Percentiles rank a stretch among this genome's conserved stretches.
These are phyloP conservation scores for Perilla frutescens DNA, from an alignment of 257 asterid species.

Conservation along the genomic window DNA sequence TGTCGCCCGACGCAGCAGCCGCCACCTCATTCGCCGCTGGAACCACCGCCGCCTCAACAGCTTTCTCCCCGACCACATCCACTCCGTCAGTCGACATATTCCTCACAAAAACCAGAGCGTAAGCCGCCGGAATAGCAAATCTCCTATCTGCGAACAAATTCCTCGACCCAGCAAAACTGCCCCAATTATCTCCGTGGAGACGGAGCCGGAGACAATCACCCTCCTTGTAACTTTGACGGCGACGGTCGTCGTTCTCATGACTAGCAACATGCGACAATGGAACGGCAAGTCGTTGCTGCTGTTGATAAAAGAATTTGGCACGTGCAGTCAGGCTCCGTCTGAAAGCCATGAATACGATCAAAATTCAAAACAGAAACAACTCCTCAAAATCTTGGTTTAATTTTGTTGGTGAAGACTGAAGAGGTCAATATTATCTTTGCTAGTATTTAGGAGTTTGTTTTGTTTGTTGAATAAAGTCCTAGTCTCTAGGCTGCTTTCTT, in stretches of 20 bases:
- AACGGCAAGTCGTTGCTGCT: slow-evolving; percentile 43
- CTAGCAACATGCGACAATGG: slow-evolving; percentile 54
- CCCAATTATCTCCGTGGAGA: slow-evolving; percentile 29
- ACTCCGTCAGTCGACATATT: slow-evolving; percentile 67
- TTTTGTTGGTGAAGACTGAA: too few relatives aligned
- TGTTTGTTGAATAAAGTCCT: too few relatives aligned
- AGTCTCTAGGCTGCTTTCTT: too few relatives aligned
- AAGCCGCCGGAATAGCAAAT: slow-evolving; percentile 40
- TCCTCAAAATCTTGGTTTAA: too few relatives aligned
- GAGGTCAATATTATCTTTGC: too few relatives aligned
- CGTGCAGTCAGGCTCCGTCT: slow-evolving; percentile 64
- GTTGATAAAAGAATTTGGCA: slow-evolving; percentile 59
- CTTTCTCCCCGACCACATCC: slow-evolving; percentile 57
- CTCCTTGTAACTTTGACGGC: slow-evolving; percentile 24
- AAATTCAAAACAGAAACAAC: not conserved
- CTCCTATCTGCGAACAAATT: slow-evolving; percentile 34
- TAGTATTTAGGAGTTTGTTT: too few relatives aligned
- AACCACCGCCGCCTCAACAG: slow-evolving; percentile 55
- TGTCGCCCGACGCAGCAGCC: slow-evolving; percentile 78
- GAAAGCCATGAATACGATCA: slow-evolving; percentile 52
- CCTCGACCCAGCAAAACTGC: slow-evolving; percentile 35
- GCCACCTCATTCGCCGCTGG: slow-evolving; percentile 80
- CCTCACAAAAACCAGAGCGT: slow-evolving; percentile 46
- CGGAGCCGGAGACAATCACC: slow-evolving; percentile 35
- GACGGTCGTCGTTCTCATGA: slow-evolving; percentile 40